phyloP scores from a whole-genome alignment of 371 early-diverging fungal genomes.

The Circinella umbellata region DNA sequence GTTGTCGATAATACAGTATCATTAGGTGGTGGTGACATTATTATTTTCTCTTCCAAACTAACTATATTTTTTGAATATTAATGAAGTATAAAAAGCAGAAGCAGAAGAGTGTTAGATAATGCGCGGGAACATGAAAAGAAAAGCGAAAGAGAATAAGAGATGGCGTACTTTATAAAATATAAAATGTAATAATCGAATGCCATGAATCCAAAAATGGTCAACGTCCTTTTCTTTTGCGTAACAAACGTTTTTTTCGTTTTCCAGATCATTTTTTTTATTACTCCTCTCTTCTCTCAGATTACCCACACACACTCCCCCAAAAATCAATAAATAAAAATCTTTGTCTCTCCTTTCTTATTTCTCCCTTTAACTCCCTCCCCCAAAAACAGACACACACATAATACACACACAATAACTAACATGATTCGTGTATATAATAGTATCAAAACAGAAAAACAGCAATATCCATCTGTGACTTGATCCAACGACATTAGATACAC shows the following conservation, averaged over 20 bases:
- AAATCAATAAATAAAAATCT: neutral
- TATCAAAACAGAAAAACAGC: too few species aligned
- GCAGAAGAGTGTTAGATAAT: neutral
- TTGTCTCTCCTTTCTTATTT: neutral
- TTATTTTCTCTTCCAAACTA: neutral
- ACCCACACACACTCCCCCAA: neutral
- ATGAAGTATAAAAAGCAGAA: neutral
- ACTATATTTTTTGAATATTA: too few species aligned
- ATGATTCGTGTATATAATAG: too few species aligned
- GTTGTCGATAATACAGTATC: neutral
- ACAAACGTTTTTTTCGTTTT: slow-evolving; percentile 11
- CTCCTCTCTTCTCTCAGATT: slow-evolving; percentile 9
- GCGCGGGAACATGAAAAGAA: slow-evolving; percentile 1
- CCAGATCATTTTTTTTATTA: neutral
- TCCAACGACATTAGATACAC: too few species aligned
- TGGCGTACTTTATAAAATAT: slow-evolving; percentile 14
- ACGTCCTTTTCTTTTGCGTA: slow-evolving; percentile 20
- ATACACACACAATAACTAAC: too few species aligned
- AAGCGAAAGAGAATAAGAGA: neutral
- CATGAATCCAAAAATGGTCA: slow-evolving; percentile 20
- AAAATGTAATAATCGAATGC: neutral
- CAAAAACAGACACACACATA: too few species aligned
- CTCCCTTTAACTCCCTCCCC: too few species aligned
- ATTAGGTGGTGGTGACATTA: slow-evolving; percentile 8
- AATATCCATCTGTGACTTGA: too few species aligned